Conservation (phyloP, 225 moss, liverwort and hornwort genomes). For the Neckera pumila region DNA sequence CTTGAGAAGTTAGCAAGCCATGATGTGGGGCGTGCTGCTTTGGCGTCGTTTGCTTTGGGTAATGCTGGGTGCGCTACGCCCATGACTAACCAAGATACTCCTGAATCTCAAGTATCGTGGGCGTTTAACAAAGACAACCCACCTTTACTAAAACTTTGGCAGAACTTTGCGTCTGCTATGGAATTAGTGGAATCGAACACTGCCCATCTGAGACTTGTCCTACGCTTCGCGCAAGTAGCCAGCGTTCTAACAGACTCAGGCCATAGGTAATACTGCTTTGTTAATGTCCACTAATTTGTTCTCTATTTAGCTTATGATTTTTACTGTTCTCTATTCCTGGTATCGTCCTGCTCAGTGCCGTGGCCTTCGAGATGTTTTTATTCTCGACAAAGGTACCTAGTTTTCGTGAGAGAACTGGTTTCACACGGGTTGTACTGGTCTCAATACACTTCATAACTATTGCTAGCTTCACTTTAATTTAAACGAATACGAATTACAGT, state of each 20-base stretch:
- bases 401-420: neutral
- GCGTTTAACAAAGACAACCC: constrained; percentile 24
- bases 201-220: constrained; percentile 33
- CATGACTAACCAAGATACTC: constrained; percentile 8
- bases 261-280: constrained; percentile 39
- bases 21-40: constrained; percentile 68
- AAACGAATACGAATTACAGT: neutral
- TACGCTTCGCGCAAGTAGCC: constrained; percentile 40
- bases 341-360: neutral
- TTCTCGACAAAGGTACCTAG: neutral
- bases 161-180: constrained; percentile 34
- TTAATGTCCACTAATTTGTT: neutral
- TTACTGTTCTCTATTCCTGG: neutral
- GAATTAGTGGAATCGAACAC: constrained; percentile 24
- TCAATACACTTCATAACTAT: neutral
- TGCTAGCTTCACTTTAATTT: neutral
- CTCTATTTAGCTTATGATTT: neutral
- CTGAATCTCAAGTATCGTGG: constrained; percentile 3
- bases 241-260: constrained; percentile 50
- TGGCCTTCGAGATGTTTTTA: neutral
- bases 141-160: constrained; percentile 64
- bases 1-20: constrained; percentile 71
- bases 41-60: constrained; percentile 48
- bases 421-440: neutral
- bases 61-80: constrained; percentile 10